Base-by-base conservation (phyloP, 129 eudicot species). In the Pulicaria dysenterica region DNA sequence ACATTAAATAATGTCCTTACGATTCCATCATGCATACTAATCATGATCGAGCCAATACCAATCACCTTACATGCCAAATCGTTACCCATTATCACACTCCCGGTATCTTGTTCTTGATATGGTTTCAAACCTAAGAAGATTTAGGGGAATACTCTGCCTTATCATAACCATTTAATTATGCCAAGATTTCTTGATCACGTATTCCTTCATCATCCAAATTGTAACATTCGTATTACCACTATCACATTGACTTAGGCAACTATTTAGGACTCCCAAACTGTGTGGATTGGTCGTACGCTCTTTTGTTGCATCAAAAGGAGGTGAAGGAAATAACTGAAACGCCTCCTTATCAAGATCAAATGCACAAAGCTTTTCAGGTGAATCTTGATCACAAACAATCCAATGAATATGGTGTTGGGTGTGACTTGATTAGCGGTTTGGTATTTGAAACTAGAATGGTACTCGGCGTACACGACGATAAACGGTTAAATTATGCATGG, bases 121-220 rank as follows among this genome's bases (percentile, higher is more conserved):
- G 10, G 31, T 47, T n/a, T 66, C 70, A 73, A 70, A 56, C 41
- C n/a, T 39, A 54, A 45, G 5, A 69, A 74, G 34, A 12, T 13
- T 46, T 38, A 46, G 70, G 16, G 75, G 48, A 17, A 65, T 41
- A 41, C 64, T 43, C 24, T 31, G 2, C 31, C 45, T 65, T 31
- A 85, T 77, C 45, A 83, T 84, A 49, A 70, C 51, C 59, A 81
- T 82, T 64, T 68, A n/a, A n/a, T n/a, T 79, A 17, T 43, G 67
- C 91, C 96, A 89, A 31, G 85, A 89, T 3, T 24, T 34, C 43
- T 79, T 73, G 10, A 72, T 56, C 12, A 84, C 82, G 5, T 88
- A 85, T 51, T 85, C 86, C 66, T 83, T 83, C 85, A 83, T 85
- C 62, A 70, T 74, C 96, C 91, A 89, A 3, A 86, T 58, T 3